Evolutionary conservation across 2,329 filamentous ascomycete genomes (phyloP).

Genomic region (Samsoniella hepiali): DNA sequence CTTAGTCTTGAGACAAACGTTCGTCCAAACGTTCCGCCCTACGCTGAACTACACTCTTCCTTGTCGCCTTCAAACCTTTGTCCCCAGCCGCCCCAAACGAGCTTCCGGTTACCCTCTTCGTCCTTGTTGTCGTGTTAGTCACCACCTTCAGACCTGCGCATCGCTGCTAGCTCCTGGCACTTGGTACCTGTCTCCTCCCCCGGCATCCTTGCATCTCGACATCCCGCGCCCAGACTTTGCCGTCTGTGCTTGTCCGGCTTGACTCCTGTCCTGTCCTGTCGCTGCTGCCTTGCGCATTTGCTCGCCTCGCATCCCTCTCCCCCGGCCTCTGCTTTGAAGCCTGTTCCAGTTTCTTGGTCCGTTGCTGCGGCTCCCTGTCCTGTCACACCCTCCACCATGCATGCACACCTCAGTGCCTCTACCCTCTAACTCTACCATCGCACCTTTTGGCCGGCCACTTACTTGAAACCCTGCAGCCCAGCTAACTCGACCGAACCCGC

Average conservation of each 20-base stretch:
- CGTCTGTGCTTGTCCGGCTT: not conserved
- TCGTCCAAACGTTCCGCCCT: not conserved
- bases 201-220: slow-evolving; percentile 14
- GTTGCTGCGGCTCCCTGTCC: slow-evolving; percentile 9
- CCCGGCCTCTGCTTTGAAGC: not conserved
- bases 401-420: slow-evolving; percentile 9
- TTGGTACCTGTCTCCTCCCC: slow-evolving; percentile 1
- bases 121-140: slow-evolving; percentile 1
- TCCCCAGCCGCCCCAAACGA: not conserved
- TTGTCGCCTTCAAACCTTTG: not conserved
- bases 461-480: slow-evolving; percentile 9
- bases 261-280: not conserved
- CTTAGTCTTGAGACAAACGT: slow-evolving; percentile 4
- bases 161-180: slow-evolving; percentile 6
- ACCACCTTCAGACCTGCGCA: not conserved
- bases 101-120: too few species aligned
- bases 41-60: not conserved
- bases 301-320: not conserved
- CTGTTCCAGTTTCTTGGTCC: slow-evolving; percentile 13
- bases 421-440: not conserved
- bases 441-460: slow-evolving; percentile 3
- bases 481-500: slow-evolving; percentile 4
- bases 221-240: not conserved
- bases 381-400: slow-evolving; percentile 13
- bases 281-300: slow-evolving; percentile 6